phyloP scores from a whole-genome alignment of 805 yeast species.

The Hanseniaspora thailandica region DNA sequence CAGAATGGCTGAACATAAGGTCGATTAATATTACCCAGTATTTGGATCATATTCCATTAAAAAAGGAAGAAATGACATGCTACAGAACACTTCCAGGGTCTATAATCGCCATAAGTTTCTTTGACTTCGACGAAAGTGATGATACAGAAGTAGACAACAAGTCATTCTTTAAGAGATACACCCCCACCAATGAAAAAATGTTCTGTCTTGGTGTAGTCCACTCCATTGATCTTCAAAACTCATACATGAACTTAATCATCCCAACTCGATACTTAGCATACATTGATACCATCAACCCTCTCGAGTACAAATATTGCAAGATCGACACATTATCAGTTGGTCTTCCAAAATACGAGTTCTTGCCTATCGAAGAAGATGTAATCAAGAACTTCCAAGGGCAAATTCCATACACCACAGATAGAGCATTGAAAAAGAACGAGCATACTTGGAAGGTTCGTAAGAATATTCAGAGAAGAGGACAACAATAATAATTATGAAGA shows the following conservation, averaged over 20 bases:
- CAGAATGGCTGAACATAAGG: constrained; percentile 22
- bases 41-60: neutral
- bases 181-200: neutral
- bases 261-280: constrained; percentile 28
- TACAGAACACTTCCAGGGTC: constrained; percentile 28
- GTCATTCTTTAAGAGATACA: neutral
- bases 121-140: neutral
- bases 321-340: constrained; percentile 35
- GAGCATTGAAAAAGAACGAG: constrained; percentile 32
- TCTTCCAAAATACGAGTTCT: constrained; percentile 47
- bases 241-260: constrained; percentile 44
- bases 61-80: constrained; percentile 5
- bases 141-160: neutral
- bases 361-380: constrained; percentile 25
- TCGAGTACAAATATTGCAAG: constrained; percentile 35
- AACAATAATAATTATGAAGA: constrained; percentile 19
- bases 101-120: constrained; percentile 23
- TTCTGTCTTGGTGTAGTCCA: constrained; percentile 54
- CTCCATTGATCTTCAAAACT: constrained; percentile 37
- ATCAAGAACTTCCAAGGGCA: constrained; percentile 17
- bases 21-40: neutral
- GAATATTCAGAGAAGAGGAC: constrained; percentile 40
- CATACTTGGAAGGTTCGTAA: constrained; percentile 49
- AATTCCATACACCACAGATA: constrained; percentile 9
- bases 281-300: constrained; percentile 17